Evolutionary conservation across 371 early-diverging fungal species (phyloP), one percentile per base, ranked within the genome.

Genomic region (Entomophthora muscae): DNA sequence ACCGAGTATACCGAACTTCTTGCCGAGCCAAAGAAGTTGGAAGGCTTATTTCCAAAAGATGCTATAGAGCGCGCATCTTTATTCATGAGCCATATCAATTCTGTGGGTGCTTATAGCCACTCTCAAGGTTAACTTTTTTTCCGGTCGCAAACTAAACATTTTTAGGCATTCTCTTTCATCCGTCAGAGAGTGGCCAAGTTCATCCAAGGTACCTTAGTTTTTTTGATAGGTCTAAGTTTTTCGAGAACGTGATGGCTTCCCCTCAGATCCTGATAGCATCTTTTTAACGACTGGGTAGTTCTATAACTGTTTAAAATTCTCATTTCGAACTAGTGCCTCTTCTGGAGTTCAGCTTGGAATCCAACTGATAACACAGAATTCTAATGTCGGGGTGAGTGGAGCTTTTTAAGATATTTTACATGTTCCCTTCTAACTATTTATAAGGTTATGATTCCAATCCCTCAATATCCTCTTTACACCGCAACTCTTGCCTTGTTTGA

Each of bases 381-480:
- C 72, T 31, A 78, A 86, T 32, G 89, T 92, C 22, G 97, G 96
- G 31, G 79, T 76, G 70, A 62, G 70, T 66, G 13, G 21, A 42
- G 17, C n/a, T 42, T 12, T 21, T 30, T 27, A 22, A 17, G 3
- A 42, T 56, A 26, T 12, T 66, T 24, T 52, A 66, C 30, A 22
- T 3, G 3, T 27, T 53, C 21, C 61, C 24, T 66, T 63, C n/a
- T 57, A 1, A 17, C 29, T 12, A 55, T 31, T 21, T 29, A 24
- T 32, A 57, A 76, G 76, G 78, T 95, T 68, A 88, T 96, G 92
- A 94, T 96, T 65, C 98, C 98, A 22, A 93, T 95, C 61, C 98
- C 98, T 22, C 98, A 98, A 70, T 98, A 98, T 67, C 98, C 98
- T 22, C 83, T 98, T 29, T 98, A 98, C 75, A 89, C 93, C n/a